phyloP scores from a whole-genome alignment of 306 rosid genomes.

The Mucuna pruriens region DNA sequence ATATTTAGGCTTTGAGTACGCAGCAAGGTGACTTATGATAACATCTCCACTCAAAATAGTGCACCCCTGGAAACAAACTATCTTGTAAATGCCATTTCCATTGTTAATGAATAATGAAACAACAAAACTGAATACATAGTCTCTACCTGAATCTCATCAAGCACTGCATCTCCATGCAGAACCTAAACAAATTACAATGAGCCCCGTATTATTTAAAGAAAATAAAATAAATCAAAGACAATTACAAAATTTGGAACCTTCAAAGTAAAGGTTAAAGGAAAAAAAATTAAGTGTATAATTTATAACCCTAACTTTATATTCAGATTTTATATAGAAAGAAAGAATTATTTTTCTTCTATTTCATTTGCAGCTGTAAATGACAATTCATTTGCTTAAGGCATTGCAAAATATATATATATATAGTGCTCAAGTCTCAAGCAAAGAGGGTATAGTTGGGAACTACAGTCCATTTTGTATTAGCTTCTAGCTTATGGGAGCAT shows the following conservation, averaged over 20 bases:
- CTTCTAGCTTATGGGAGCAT: not conserved
- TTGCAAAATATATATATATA: slow-evolving; percentile 12
- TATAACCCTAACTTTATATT: not conserved
- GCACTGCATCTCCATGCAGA: slow-evolving; percentile 95
- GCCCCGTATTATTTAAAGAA: not conserved
- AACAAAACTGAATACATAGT: slow-evolving; percentile 29
- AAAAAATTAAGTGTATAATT: not conserved
- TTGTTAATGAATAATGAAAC: slow-evolving; percentile 17
- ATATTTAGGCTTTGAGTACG: slow-evolving; percentile 68
- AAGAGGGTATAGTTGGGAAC: not conserved
- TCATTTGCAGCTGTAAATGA: not conserved
- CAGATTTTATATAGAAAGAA: slow-evolving; percentile 17
- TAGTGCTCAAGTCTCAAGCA: not conserved
- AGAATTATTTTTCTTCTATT: not conserved
- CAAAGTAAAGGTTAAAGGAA: not conserved
- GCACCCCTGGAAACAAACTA: slow-evolving; percentile 66
- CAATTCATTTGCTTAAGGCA: not conserved
- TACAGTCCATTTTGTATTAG: not conserved
- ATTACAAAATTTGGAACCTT: slow-evolving; percentile 14
- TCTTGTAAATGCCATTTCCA: not conserved
- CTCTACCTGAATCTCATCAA: slow-evolving; percentile 74
- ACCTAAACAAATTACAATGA: slow-evolving; percentile 54
- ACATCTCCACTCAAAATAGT: slow-evolving; percentile 94
- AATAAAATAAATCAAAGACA: not conserved
- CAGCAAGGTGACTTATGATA: slow-evolving; percentile 88